A percentile compares a stretch with the other conserved stretches of the same genome.
Evolutionary conservation across 306 rosid genomes (phyloP).

Genomic region (Pterocarpus santalinus): DNA sequence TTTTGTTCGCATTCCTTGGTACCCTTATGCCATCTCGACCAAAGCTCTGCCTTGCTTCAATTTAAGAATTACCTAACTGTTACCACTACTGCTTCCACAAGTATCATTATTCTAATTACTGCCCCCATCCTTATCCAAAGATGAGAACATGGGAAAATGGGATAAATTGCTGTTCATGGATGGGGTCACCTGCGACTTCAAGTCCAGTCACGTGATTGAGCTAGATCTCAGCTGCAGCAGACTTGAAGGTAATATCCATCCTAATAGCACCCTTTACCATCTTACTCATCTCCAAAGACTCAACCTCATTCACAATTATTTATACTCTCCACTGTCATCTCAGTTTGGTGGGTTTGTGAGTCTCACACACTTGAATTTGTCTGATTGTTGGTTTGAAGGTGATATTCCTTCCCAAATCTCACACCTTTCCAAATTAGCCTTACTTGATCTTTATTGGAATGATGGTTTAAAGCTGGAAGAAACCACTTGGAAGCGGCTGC

Average conservation of each 20-base stretch:
- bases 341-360: not conserved
- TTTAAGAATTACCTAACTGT: constrained; percentile 19
- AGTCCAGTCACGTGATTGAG: not conserved
- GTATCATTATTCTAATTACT: not conserved
- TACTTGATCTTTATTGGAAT: constrained; percentile 22
- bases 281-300: constrained; percentile 30
- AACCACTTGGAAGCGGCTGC: not conserved
- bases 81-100: accelerated
- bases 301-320: not conserved
- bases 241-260: constrained; percentile 6
- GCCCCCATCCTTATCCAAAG: not conserved
- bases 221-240: not conserved
- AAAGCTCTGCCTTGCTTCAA: constrained; percentile 35
- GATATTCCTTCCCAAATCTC: constrained; percentile 15
- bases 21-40: not conserved
- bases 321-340: not conserved
- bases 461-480: not conserved
- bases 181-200: constrained; percentile 20
- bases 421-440: constrained; percentile 16
- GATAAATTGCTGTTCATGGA: constrained; percentile 23
- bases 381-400: not conserved
- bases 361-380: constrained; percentile 22
- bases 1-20: not conserved
- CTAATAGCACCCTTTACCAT: not conserved
- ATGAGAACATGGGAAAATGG: not conserved